phyloP scores from a whole-genome alignment of 306 rosid genomes.

The Vigna mungo region DNA sequence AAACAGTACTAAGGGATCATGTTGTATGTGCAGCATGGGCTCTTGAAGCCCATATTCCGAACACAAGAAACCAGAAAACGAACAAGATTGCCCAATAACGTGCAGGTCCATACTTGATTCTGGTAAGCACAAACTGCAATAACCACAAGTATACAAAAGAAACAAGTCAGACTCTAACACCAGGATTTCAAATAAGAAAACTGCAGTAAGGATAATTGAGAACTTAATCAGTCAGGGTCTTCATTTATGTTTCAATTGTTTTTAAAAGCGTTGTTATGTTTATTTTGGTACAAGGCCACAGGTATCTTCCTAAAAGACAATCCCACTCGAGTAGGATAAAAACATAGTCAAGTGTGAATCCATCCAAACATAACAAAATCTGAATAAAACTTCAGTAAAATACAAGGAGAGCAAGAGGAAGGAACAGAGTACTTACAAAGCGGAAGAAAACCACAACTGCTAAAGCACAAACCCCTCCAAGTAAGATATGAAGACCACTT shows the following conservation, averaged over 20 bases:
- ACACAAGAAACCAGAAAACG: slow-evolving; percentile 97
- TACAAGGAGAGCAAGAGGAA: slow-evolving; percentile 33
- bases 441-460: slow-evolving; percentile 95
- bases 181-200: neutral
- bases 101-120: slow-evolving; percentile 97
- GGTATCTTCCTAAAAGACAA: neutral
- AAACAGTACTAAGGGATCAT: slow-evolving; percentile 45
- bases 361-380: slow-evolving; percentile 35
- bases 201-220: neutral
- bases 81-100: slow-evolving; percentile 99
- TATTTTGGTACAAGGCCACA: neutral
- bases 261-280: slow-evolving; percentile 18
- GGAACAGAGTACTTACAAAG: slow-evolving; percentile 68
- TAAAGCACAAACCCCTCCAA: slow-evolving; percentile 96
- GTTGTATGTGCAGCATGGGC: slow-evolving; percentile 78
- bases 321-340: neutral
- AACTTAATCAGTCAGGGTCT: slow-evolving; percentile 32
- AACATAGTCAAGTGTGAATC: slow-evolving; percentile 31
- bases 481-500: slow-evolving; percentile 95
- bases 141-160: slow-evolving; percentile 39
- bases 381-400: slow-evolving; percentile 28
- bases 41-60: slow-evolving; percentile 98
- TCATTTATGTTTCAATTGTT: slow-evolving; percentile 28
- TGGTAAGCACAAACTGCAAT: slow-evolving; percentile 93
- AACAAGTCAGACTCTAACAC: slow-evolving; percentile 35